These are phyloP conservation scores for Henckelia pumila DNA, from an alignment of 257 asterid species.

Conservation along the genomic window DNA sequence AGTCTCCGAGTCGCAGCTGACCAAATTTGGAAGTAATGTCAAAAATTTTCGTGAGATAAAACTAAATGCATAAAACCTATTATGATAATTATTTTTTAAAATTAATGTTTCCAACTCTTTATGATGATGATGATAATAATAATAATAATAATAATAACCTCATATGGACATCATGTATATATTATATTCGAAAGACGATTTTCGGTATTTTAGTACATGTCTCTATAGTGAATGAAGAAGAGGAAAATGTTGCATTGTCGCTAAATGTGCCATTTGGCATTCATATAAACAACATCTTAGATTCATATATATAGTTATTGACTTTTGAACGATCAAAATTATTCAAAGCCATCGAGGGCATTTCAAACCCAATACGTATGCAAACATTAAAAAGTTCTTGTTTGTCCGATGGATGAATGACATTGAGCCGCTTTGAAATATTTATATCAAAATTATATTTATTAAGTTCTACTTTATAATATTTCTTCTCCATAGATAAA, in stretches of 20 bases:
- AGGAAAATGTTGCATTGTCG: too few species aligned
- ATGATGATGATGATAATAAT: not conserved
- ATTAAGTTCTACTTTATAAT: too few species aligned
- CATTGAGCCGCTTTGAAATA: not conserved
- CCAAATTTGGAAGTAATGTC: not conserved
- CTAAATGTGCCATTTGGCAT: not conserved
- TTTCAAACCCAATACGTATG: too few species aligned
- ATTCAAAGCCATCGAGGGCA: not conserved
- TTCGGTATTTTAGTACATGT: not conserved
- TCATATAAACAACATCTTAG: not conserved
- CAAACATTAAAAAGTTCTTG: not conserved
- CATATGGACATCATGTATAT: not conserved
- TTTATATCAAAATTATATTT: too few species aligned
- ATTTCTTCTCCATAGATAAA: too few species aligned
- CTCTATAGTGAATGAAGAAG: not conserved
- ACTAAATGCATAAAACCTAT: not conserved
- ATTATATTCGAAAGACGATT: not conserved
- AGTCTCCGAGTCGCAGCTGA: too few species aligned
- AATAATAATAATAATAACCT: too few species aligned
- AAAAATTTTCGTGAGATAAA: not conserved
- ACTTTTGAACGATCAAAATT: not conserved
- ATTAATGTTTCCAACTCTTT: not conserved
- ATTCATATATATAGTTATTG: too few species aligned
- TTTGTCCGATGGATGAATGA: not conserved
- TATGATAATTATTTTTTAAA: too few species aligned